These are phyloP conservation scores for Chrysoporthe cubensis DNA, from an alignment of 2,329 filamentous ascomycete species.

Conservation along the genomic window DNA sequence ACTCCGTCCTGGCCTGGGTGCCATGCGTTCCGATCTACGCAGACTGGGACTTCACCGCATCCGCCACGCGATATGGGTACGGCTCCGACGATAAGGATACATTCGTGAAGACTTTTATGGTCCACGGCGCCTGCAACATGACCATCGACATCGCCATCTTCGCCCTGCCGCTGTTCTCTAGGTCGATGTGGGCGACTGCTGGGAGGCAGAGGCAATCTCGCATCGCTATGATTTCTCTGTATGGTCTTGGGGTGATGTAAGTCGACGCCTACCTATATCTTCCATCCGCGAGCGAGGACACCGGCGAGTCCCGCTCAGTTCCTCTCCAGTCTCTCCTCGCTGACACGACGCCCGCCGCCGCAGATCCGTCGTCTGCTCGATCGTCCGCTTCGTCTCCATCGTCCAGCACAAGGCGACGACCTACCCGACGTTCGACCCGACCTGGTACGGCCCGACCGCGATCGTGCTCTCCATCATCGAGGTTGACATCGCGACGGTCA, in stretches of 20 bases:
- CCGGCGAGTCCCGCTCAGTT: no score
- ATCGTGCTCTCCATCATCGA: constrained; percentile 35
- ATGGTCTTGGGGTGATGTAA: constrained; percentile 27
- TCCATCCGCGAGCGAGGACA: no score
- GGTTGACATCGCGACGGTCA: constrained; percentile 35
- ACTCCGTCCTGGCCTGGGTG: constrained; percentile 33
- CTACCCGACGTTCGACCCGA: constrained; percentile 34
- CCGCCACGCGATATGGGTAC: constrained; percentile 20
- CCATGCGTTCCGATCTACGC: constrained; percentile 31
- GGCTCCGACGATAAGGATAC: constrained; percentile 12
- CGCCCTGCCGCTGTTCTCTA: constrained; percentile 22
- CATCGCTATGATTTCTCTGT: constrained; percentile 19
- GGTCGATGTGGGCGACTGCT: constrained; percentile 24
- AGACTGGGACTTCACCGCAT: constrained; percentile 30
- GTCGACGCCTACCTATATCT: constrained; percentile 6
- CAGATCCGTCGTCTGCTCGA: constrained; percentile 33
- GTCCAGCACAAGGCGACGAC: constrained; percentile 30
- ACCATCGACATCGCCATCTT: constrained; percentile 22
- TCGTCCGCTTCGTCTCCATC: constrained; percentile 32
- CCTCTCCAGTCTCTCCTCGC: neutral
- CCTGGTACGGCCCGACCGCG: constrained; percentile 35
- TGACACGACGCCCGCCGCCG: neutral
- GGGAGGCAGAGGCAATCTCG: constrained; percentile 17
- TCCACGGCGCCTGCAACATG: constrained; percentile 26
- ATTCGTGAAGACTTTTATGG: constrained; percentile 19